Evolutionary conservation across 192 early-diverging fungal species (phyloP).

Genomic region (Entomortierella parvispora): DNA sequence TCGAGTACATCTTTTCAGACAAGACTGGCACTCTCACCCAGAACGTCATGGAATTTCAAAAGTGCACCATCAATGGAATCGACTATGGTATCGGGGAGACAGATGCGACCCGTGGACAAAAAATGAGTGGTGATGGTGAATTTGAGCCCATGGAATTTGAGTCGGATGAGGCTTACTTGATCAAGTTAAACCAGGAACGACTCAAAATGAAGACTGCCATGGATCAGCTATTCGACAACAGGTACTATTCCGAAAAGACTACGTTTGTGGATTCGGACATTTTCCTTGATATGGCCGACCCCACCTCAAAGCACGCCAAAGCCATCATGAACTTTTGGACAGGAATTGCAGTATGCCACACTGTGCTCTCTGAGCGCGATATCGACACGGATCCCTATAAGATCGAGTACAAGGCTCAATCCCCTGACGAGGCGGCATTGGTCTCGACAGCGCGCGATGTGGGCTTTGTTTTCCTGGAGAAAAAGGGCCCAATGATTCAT

Average conservation of each 20-base stretch:
- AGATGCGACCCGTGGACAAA: conserved; percentile 58
- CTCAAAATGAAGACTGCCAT: conserved; percentile 70
- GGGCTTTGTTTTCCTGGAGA: conserved; percentile 83
- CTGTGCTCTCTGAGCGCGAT: conserved; percentile 75
- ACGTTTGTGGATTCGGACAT: conserved; percentile 78
- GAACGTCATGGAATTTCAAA: conserved; percentile 96
- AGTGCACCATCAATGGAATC: conserved; percentile 88
- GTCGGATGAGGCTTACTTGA: conserved; percentile 39
- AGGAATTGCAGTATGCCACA: conserved; percentile 88
- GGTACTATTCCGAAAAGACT: conserved; percentile 68
- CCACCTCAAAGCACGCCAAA: conserved; percentile 62
- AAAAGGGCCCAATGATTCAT: conserved; percentile 72
- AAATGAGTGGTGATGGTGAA: conserved; percentile 47
- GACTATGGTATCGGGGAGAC: conserved; percentile 80
- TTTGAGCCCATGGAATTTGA: conserved; percentile 36
- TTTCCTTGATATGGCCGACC: conserved; percentile 69
- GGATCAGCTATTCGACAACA: conserved; percentile 65
- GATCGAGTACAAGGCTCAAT: conserved; percentile 91
- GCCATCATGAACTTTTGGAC: conserved; percentile 85
- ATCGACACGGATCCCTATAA: conserved; percentile 56
- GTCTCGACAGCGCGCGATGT: conserved; percentile 87
- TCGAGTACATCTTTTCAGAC: conserved; percentile 97
- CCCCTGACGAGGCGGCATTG: conserved; percentile 94
- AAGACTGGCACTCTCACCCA: conserved; percentile 98
- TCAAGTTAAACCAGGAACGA: conserved; percentile 52